Base-by-base conservation (phyloP, 2,329 filamentous ascomycete genomes). In the Pestalotiopsis sp. region DNA sequence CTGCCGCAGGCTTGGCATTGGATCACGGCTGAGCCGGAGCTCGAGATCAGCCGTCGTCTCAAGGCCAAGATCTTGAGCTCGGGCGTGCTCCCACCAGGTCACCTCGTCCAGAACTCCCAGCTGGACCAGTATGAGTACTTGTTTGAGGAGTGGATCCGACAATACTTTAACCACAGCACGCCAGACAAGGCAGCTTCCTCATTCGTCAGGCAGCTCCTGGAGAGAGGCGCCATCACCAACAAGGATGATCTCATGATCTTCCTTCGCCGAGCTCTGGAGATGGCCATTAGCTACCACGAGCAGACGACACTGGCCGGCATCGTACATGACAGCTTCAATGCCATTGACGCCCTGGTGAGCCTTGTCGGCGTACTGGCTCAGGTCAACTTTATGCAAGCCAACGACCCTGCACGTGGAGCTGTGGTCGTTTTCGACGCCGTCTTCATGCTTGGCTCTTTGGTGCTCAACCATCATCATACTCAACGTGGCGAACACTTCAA, bases 101-200 rank as follows among this genome's bases (percentile, higher is more conserved):
- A 83, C 79, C 85, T 85, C 85, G 86, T 89, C 64, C 81, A 84
- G 17, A 79, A 83, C 52, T 85, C 88, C 39, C 91, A 91, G 73
- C 89, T 91, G 71, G 93, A 97, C 70, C 94, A 98, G 78, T 90
- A 97, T 81, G 94, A 97, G 74, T 98, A 99, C 77, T 87, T 98
- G 23, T 98, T 99, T 76, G 94, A 95, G 58, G 96, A 99, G 82
- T 99, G 96, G 96, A 89, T 95, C 36, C 90, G 92, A 69, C 87
- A 98, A 7, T 92, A 87, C 82, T 92, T 92, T 79, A 93, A 94
- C 74, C 87, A 90, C n/a, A 90, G 91, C 73, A 89, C 91, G 4
- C 90, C 91, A 4, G 92, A 94, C 70, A 92, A 92, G 76, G 88
- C 91, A 0, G 85, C 90, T 67, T 83, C 87, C 5, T 89, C 93